phyloP scores from a whole-genome alignment of 805 yeast genomes.

The Debaryomyces prosopidis region DNA sequence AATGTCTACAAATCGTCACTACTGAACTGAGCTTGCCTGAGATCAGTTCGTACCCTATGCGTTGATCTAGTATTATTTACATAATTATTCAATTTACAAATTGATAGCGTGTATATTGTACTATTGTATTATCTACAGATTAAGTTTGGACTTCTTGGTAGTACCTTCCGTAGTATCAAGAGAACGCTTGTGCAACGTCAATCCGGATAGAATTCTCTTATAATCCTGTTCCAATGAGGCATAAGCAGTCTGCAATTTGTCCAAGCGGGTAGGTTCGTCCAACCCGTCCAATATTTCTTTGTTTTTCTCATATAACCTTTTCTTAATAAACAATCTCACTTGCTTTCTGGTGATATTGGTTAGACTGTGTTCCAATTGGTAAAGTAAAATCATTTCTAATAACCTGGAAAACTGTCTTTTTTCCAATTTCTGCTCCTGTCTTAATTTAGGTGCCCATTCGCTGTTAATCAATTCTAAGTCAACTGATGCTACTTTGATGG shows the following conservation, averaged over 20 bases:
- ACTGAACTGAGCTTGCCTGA: too few species aligned
- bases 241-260: constrained; percentile 76
- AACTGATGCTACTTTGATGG: constrained; percentile 18
- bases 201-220: constrained; percentile 49
- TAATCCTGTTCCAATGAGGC: constrained; percentile 72
- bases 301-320: constrained; percentile 75
- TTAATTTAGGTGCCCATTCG: constrained; percentile 43
- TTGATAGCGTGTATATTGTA: not conserved
- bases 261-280: constrained; percentile 62
- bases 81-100: too few species aligned
- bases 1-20: too few species aligned
- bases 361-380: constrained; percentile 29
- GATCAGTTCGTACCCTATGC: too few species aligned
- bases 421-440: constrained; percentile 58
- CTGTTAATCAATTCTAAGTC: constrained; percentile 16
- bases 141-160: not conserved
- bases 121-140: not conserved
- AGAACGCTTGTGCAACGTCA: constrained; percentile 6
- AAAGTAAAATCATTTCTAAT: constrained; percentile 69
- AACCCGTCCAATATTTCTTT: constrained; percentile 71
- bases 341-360: constrained; percentile 30
- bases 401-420: constrained; percentile 76
- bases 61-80: too few species aligned
- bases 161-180: not conserved
- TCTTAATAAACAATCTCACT: constrained; percentile 65